Evolutionary conservation across 129 eudicot genomes (phyloP).

Genomic region (Solidago caesia): DNA sequence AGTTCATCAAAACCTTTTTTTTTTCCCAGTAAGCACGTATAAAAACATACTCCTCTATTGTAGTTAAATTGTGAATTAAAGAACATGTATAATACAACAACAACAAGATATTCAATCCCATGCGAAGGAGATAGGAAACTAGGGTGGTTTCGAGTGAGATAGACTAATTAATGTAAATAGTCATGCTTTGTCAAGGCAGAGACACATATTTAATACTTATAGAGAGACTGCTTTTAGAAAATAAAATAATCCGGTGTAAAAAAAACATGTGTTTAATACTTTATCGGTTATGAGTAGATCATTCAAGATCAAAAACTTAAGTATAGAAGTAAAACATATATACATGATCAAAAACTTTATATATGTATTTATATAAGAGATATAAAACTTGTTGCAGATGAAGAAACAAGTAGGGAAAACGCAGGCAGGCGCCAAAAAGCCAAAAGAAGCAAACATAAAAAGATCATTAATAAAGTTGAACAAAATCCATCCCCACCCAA

Average conservation of each 20-base stretch:
- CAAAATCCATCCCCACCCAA: conserved; percentile 16
- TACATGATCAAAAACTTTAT: neutral
- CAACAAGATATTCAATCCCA: no score
- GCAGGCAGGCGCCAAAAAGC: conserved; percentile 34
- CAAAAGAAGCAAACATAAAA: conserved; percentile 32
- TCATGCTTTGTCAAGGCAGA: no score
- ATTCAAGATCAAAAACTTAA: conserved; percentile 24
- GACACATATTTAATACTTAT: no score
- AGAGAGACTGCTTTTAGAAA: no score
- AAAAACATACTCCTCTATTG: neutral
- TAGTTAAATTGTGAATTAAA: no score
- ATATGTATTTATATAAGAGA: conserved; percentile 1
- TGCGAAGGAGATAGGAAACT: no score
- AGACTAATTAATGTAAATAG: no score
- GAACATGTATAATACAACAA: no score
- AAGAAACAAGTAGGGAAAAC: conserved; percentile 42
- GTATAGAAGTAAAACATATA: conserved; percentile 15
- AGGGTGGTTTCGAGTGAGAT: no score
- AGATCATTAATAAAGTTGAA: conserved; percentile 25
- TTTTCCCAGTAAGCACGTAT: conserved; percentile 17
- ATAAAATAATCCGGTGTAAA: no score
- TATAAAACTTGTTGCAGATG: conserved; percentile 34
- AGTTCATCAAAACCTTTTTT: conserved; percentile 28
- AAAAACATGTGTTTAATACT: neutral
- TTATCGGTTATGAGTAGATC: conserved; percentile 18